Conservation (phyloP, 805 yeast species). For the Myxozyma vanderwaltii region DNA sequence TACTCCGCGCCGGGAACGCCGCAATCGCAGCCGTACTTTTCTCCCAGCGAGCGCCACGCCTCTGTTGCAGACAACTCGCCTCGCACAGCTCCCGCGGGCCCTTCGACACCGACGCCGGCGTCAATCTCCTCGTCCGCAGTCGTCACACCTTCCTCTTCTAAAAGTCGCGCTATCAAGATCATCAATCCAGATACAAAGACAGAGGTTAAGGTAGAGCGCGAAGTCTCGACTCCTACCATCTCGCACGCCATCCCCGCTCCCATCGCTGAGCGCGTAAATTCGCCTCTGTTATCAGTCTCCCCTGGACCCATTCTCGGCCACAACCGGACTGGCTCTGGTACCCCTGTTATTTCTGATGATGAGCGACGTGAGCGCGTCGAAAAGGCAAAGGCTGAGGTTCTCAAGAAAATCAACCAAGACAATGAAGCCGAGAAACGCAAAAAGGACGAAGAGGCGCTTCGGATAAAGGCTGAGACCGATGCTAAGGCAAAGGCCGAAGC, state of each 20-base stretch:
- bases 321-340: constrained; percentile 18
- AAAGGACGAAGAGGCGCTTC: constrained; percentile 16
- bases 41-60: constrained; percentile 10
- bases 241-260: constrained; percentile 5
- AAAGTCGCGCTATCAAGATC: constrained; percentile 34
- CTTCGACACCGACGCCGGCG: constrained; percentile 6
- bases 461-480: constrained; percentile 16
- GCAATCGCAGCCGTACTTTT: constrained; percentile 19
- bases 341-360: constrained; percentile 31
- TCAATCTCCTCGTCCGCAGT: not conserved
- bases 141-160: constrained; percentile 13
- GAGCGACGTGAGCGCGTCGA: constrained; percentile 32
- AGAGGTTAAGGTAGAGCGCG: constrained; percentile 28
- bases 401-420: constrained; percentile 18
- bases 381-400: constrained; percentile 26
- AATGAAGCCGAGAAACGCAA: constrained; percentile 19
- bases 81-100: constrained; percentile 11
- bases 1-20: constrained; percentile 3
- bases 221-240: constrained; percentile 9
- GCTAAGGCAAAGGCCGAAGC: constrained; percentile 32
- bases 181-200: constrained; percentile 32
- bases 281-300: constrained; percentile 14
- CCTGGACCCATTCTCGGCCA: constrained; percentile 20
- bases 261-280: constrained; percentile 12
- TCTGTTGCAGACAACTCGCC: constrained; percentile 25